Conservation (phyloP, 2,329 filamentous ascomycete species). For the Cladosporium oxysporum region DNA sequence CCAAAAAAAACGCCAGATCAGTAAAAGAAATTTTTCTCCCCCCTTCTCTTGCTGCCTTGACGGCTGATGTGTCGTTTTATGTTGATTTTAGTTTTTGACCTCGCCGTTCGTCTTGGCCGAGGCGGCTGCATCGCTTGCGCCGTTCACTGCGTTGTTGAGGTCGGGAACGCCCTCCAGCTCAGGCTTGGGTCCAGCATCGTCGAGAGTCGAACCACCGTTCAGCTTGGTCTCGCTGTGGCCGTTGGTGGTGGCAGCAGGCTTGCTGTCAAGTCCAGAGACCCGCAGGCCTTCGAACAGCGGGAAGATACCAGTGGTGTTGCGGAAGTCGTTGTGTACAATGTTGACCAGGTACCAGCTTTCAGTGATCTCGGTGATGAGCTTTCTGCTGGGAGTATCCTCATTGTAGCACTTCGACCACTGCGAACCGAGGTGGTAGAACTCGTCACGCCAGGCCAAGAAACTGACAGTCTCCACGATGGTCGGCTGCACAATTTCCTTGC, state of each 20-base stretch:
- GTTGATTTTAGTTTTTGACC: slow-evolving; percentile 29
- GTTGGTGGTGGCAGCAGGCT: slow-evolving; percentile 9
- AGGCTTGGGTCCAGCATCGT: slow-evolving; percentile 23
- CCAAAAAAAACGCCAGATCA: slow-evolving; percentile 1
- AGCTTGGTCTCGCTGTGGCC: slow-evolving; percentile 18
- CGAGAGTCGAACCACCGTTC: slow-evolving; percentile 17
- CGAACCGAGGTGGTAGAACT: slow-evolving; percentile 87
- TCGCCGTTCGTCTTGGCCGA: slow-evolving; percentile 26
- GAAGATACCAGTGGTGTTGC: slow-evolving; percentile 78
- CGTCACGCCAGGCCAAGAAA: slow-evolving; percentile 98
- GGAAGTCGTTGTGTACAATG: slow-evolving; percentile 98
- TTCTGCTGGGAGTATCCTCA: slow-evolving; percentile 71
- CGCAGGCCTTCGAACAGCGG: slow-evolving; percentile 76
- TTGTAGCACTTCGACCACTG: slow-evolving; percentile 95
- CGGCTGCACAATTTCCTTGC: slow-evolving; percentile 98
- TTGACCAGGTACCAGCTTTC: slow-evolving; percentile 92
- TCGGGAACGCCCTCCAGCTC: slow-evolving; percentile 36
- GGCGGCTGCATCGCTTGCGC: slow-evolving; percentile 29
- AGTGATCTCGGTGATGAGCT: slow-evolving; percentile 80
- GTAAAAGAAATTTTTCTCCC: slow-evolving; percentile 14
- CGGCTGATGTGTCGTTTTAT: slow-evolving; percentile 2
- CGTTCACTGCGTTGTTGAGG: slow-evolving; percentile 34
- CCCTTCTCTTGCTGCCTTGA: not conserved
- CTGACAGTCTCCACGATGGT: slow-evolving; percentile 99
- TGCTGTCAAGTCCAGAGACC: slow-evolving; percentile 13